Evolutionary conservation across 768 basidiomycete genomes (phyloP).

Genomic region (Ramaria sp.): DNA sequence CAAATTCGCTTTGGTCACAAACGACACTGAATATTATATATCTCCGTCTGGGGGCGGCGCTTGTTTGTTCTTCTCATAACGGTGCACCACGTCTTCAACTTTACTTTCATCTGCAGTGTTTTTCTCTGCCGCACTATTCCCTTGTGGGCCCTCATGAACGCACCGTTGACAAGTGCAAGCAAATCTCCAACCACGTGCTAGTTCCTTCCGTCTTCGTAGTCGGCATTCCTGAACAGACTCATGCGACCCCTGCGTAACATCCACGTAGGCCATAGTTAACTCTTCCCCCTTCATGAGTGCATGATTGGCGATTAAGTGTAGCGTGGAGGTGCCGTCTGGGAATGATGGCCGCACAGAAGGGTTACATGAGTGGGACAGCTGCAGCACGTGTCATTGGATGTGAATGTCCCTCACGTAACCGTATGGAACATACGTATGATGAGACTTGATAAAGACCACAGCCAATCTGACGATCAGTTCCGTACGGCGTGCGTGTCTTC

Average conservation of each 20-base stretch:
- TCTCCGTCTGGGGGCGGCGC: not conserved
- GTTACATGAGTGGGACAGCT: slow-evolving; percentile 65
- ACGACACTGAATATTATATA: not conserved
- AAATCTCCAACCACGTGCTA: slow-evolving; percentile 76
- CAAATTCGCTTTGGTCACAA: too few relatives aligned
- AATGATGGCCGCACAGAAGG: slow-evolving; percentile 62
- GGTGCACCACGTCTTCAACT: not conserved
- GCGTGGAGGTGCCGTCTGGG: slow-evolving; percentile 51
- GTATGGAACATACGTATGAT: slow-evolving; percentile 41
- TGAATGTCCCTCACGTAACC: not conserved
- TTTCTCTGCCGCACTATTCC: slow-evolving; percentile 1
- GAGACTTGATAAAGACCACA: slow-evolving; percentile 68
- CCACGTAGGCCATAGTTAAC: slow-evolving; percentile 67
- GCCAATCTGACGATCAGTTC: slow-evolving; percentile 68
- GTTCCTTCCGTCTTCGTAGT: slow-evolving; percentile 56
- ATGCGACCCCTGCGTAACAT: slow-evolving; percentile 43
- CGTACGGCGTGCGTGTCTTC: slow-evolving; percentile 65
- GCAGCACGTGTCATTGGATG: not conserved
- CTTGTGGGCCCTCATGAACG: slow-evolving; percentile 35
- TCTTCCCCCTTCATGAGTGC: slow-evolving; percentile 68
- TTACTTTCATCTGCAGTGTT: not conserved
- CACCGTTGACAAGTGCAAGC: slow-evolving; percentile 66
- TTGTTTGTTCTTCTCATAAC: not conserved
- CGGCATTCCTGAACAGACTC: slow-evolving; percentile 49
- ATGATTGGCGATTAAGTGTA: slow-evolving; percentile 56